These are phyloP conservation scores for Rhododendron griersonianum DNA, from an alignment of 148 eudicot genomes.

Conservation along the genomic window DNA sequence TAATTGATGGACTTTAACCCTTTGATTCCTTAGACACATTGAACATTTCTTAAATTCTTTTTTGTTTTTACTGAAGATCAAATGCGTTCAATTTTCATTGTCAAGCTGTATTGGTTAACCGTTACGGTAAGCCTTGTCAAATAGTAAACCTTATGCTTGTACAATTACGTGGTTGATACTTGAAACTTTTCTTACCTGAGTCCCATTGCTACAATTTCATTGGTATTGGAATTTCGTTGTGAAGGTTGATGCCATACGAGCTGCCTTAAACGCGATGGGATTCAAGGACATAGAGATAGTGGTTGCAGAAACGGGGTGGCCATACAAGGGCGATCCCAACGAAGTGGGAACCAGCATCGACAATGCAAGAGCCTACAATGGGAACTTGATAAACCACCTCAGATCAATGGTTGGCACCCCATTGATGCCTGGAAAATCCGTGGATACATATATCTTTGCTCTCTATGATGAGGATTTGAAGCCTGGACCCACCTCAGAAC, in stretches of 20 bases:
- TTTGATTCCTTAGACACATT: neutral
- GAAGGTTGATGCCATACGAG: constrained; percentile 77
- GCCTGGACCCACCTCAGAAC: constrained; percentile 71
- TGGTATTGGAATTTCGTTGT: neutral
- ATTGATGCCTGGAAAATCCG: constrained; percentile 74
- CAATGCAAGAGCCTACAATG: constrained; percentile 78
- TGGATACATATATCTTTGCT: constrained; percentile 86
- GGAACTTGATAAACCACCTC: constrained; percentile 63
- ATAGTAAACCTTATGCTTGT: neutral
- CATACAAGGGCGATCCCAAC: constrained; percentile 68
- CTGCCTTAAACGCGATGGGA: constrained; percentile 72
- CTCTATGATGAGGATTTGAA: constrained; percentile 87
- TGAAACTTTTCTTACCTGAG: neutral
- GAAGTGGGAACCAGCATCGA: constrained; percentile 72
- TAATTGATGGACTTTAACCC: neutral
- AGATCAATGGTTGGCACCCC: constrained; percentile 84
- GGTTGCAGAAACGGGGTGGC: constrained; percentile 96
- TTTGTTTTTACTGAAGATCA: neutral
- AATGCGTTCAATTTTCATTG: neutral
- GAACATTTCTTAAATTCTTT: neutral
- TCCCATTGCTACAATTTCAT: neutral
- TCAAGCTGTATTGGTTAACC: neutral
- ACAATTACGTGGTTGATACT: neutral
- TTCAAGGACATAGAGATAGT: constrained; percentile 70
- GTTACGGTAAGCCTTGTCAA: neutral